Evolutionary conservation across 2,329 filamentous ascomycete species (phyloP).

Genomic region (Albifimbria verrucaria): DNA sequence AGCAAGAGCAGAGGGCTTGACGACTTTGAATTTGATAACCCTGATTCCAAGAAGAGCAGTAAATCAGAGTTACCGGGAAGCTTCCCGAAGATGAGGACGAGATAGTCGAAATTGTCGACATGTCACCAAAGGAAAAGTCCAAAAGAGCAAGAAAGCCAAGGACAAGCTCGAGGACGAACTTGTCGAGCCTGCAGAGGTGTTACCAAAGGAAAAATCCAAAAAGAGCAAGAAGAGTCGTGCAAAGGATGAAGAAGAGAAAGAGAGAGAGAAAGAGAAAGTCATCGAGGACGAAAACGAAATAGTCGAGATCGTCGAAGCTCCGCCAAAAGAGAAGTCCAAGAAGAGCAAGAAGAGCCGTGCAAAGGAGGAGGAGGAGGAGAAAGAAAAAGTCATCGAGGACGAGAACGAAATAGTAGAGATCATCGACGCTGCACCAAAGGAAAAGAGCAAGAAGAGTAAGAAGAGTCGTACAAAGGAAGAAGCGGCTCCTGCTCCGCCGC

Average conservation of each 20-base stretch:
- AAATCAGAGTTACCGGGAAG: constrained; percentile 41
- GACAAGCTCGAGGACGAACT: constrained; percentile 42
- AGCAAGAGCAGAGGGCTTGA: constrained; percentile 35
- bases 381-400: too few species aligned
- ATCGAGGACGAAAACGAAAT: constrained; percentile 29
- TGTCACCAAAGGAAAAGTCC: constrained; percentile 38
- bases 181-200: constrained; percentile 49
- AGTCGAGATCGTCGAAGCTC: constrained; percentile 3
- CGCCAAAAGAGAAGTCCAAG: constrained; percentile 17
- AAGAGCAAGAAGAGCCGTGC: constrained; percentile 41
- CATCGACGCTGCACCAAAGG: constrained; percentile 6
- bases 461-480: constrained; percentile 40
- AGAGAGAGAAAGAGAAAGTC: too few species aligned
- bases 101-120: constrained; percentile 49
- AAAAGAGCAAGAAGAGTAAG: constrained; percentile 31
- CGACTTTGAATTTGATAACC: constrained; percentile 23
- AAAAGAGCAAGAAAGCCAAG: constrained; percentile 32
- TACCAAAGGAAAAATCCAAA: constrained; percentile 22
- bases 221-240: constrained; percentile 41
- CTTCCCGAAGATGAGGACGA: constrained; percentile 52
- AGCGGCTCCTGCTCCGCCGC: constrained; percentile 8
- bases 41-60: constrained; percentile 29
- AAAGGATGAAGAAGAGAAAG: constrained; percentile 36
- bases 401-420: constrained; percentile 5
- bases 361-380: constrained; percentile 36